phyloP scores from a whole-genome alignment of 257 asterid species.

The Solanum piurae region DNA sequence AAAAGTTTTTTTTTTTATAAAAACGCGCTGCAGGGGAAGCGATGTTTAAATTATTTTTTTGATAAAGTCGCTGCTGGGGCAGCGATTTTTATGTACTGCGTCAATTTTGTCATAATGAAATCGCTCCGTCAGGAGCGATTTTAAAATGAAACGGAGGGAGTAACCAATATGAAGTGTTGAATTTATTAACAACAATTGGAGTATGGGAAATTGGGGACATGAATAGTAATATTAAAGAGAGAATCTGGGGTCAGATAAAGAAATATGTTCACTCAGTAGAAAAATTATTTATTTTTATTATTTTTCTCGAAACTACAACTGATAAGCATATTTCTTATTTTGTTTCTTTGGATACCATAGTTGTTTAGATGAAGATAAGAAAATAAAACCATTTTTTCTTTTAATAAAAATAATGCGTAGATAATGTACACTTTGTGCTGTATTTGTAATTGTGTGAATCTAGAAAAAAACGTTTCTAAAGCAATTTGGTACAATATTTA shows the following conservation, averaged over 20 bases:
- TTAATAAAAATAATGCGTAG: not conserved
- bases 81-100: no score
- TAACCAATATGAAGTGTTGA: not conserved
- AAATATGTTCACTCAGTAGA: not conserved
- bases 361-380: not conserved
- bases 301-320: not conserved
- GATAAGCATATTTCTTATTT: not conserved
- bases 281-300: no score
- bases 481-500: no score
- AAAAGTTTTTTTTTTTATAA: no score
- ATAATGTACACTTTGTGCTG: not conserved
- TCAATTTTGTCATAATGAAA: no score
- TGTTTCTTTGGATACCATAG: not conserved
- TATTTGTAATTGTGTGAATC: not conserved
- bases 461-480: not conserved
- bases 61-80: no score
- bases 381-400: not conserved
- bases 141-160: fast-evolving
- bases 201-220: not conserved
- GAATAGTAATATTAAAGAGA: not conserved
- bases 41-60: no score
- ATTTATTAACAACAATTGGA: not conserved
- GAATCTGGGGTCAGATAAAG: no score
- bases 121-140: fast-evolving
- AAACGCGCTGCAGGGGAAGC: no score